phyloP scores from a whole-genome alignment of 805 yeast genomes.

The Metschnikowia bowlesiae region DNA sequence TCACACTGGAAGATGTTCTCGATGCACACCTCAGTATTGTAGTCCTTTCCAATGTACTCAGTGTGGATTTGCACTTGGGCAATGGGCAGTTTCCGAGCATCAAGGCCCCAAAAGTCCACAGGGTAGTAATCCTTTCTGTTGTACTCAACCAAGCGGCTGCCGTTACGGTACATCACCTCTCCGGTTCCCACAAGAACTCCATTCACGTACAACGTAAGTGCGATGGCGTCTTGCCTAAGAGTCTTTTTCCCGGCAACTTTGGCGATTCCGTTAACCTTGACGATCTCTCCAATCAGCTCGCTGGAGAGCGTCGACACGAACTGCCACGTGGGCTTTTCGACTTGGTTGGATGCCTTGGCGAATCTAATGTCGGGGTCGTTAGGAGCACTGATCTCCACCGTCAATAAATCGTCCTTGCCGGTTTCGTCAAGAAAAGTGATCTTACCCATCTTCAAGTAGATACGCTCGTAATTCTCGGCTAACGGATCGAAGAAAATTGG shows the following conservation, averaged over 20 bases:
- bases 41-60: slow-evolving; percentile 65
- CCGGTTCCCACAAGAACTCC: slow-evolving; percentile 62
- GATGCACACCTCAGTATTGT: slow-evolving; percentile 54
- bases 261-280: slow-evolving; percentile 59
- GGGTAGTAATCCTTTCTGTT: slow-evolving; percentile 38
- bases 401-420: slow-evolving; percentile 40
- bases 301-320: slow-evolving; percentile 69
- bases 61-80: slow-evolving; percentile 53
- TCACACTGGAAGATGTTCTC: slow-evolving; percentile 54
- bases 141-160: slow-evolving; percentile 45
- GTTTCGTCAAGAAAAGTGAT: slow-evolving; percentile 28
- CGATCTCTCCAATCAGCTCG: slow-evolving; percentile 68
- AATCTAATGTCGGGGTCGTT: slow-evolving; percentile 49
- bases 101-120: slow-evolving; percentile 41
- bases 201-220: slow-evolving; percentile 56
- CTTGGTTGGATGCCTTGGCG: slow-evolving; percentile 65
- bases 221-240: slow-evolving; percentile 49
- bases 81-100: slow-evolving; percentile 29
- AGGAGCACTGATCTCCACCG: slow-evolving; percentile 52
- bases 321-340: slow-evolving; percentile 52
- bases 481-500: slow-evolving; percentile 63
- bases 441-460: slow-evolving; percentile 57
- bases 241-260: slow-evolving; percentile 28
- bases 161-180: slow-evolving; percentile 46
- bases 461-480: slow-evolving; percentile 54